These are phyloP conservation scores for Beauveria pseudobassiana DNA, from an alignment of 2,329 filamentous ascomycete species.

Conservation along the genomic window DNA sequence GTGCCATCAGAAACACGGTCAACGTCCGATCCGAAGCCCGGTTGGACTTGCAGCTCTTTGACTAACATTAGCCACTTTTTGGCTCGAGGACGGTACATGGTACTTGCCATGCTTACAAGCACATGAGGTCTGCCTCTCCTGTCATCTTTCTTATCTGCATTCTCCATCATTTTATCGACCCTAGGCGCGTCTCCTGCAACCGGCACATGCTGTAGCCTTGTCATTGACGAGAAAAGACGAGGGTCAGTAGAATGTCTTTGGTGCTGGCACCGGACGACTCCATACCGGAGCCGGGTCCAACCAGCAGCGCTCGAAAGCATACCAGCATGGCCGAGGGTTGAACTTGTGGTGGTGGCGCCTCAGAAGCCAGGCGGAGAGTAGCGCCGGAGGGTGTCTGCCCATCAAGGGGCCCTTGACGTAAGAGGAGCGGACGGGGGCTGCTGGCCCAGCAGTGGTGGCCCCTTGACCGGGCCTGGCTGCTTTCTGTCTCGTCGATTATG, in stretches of 20 bases:
- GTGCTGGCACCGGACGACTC: neutral
- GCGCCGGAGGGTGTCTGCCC: conserved; percentile 2
- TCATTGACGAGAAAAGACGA: neutral
- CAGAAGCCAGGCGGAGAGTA: conserved; percentile 1
- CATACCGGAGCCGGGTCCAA: neutral
- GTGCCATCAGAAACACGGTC: neutral
- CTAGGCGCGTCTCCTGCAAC: neutral
- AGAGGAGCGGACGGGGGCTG: neutral
- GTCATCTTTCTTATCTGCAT: neutral
- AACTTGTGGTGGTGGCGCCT: neutral
- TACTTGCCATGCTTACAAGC: neutral
- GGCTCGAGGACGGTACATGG: neutral
- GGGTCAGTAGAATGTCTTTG: neutral
- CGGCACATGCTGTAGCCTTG: neutral
- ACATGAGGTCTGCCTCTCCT: neutral
- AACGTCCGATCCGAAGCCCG: neutral
- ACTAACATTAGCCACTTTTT: neutral
- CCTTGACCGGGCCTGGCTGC: neutral
- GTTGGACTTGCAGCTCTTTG: neutral
- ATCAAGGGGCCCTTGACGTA: neutral
- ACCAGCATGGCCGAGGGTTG: neutral
- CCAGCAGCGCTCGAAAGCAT: neutral
- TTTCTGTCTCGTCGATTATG: neutral
- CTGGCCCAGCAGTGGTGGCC: neutral
- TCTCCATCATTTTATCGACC: neutral